Percentiles rank a stretch among this genome's conserved stretches.
phyloP scores from a whole-genome alignment of 2,329 filamentous ascomycete genomes.

The Coniochaeta prunicola region DNA sequence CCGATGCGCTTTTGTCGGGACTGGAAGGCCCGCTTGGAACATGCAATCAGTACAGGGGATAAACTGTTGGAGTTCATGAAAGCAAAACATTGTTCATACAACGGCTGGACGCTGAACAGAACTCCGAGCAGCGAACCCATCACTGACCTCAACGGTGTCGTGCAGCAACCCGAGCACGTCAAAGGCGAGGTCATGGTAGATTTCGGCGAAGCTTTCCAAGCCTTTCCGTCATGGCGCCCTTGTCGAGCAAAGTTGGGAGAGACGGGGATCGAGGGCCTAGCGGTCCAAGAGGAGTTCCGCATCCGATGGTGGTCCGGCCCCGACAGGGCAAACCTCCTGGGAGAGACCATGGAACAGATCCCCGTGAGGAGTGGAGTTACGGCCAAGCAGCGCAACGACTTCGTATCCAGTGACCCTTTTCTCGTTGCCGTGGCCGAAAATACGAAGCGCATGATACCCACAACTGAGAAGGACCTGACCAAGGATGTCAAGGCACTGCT shows the following conservation, averaged over 20 bases:
- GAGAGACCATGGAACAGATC: slow-evolving; percentile 2
- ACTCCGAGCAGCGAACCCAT: slow-evolving; percentile 1
- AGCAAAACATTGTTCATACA: slow-evolving; percentile 4
- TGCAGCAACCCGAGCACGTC: slow-evolving; percentile 6
- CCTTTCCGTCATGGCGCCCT: slow-evolving; percentile 6
- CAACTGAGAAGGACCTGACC: slow-evolving; percentile 1
- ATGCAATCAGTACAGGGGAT: neutral
- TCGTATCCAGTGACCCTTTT: slow-evolving; percentile 6
- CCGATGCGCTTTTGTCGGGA: slow-evolving; percentile 4
- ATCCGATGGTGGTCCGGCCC: slow-evolving; percentile 6
- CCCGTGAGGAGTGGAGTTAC: slow-evolving; percentile 7
- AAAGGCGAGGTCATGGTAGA: slow-evolving; percentile 10
- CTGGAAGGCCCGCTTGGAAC: neutral
- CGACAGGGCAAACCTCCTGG: slow-evolving; percentile 4
- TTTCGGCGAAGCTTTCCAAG: slow-evolving; percentile 8
- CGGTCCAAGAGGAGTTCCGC: slow-evolving; percentile 5
- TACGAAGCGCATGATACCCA: neutral
- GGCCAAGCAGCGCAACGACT: slow-evolving; percentile 4
- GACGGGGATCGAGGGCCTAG: neutral
- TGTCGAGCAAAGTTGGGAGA: neutral
- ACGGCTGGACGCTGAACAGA: slow-evolving; percentile 5
- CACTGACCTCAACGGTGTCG: slow-evolving; percentile 2
- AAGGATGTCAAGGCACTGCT: slow-evolving; percentile 3
- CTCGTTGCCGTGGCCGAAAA: slow-evolving; percentile 5
- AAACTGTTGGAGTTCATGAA: slow-evolving; percentile 1